phyloP scores from a whole-genome alignment of 129 eudicot genomes.

The Dittrichia graveolens region DNA sequence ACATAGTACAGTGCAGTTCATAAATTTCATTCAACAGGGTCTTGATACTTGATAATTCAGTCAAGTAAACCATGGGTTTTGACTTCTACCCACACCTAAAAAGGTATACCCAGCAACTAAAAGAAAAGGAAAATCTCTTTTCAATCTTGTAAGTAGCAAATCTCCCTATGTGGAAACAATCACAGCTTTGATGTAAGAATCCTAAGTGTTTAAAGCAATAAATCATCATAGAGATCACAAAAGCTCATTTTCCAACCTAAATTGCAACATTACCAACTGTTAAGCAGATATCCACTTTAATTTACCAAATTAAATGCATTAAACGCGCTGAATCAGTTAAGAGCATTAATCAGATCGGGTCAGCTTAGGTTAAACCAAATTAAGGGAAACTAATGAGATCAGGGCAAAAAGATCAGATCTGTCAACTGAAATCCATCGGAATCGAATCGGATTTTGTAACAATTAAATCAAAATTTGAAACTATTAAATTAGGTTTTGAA shows the following conservation, averaged over 20 bases:
- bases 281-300: not conserved
- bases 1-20: not conserved
- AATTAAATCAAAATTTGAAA: no score
- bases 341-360: not conserved
- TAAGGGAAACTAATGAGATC: not conserved
- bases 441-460: not conserved
- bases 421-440: not conserved
- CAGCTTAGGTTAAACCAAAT: not conserved
- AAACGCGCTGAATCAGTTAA: not conserved
- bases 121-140: not conserved
- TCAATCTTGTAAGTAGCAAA: not conserved
- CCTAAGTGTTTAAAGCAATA: no score
- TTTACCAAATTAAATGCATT: not conserved
- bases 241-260: no score
- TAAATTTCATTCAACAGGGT: constrained; percentile 2
- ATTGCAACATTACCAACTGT: not conserved
- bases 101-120: not conserved
- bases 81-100: constrained; percentile 4
- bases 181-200: no score
- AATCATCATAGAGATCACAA: no score
- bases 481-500: not conserved
- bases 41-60: not conserved
- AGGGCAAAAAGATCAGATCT: not conserved
- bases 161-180: constrained; percentile 6
- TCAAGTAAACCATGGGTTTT: not conserved